Percentiles rank a stretch among this genome's conserved stretches.
These are phyloP conservation scores for Skeletonema menzelii DNA, from an alignment of 108 stramenopile genomes.

Conservation along the genomic window DNA sequence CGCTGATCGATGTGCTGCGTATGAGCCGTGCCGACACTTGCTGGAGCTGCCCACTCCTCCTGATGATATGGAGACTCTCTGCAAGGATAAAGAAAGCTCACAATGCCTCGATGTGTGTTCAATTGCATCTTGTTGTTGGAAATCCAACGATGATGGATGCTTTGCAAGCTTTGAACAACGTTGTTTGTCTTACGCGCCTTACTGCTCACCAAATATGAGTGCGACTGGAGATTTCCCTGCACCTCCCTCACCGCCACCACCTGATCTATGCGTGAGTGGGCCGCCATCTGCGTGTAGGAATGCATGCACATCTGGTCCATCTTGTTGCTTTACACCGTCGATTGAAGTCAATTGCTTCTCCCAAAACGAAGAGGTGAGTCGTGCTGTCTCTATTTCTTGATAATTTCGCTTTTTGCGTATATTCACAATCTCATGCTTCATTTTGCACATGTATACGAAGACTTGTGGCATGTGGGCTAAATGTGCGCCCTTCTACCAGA, in stretches of 20 bases:
- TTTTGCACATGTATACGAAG: not conserved
- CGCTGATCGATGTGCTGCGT: constrained; percentile 1
- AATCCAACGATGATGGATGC: constrained; percentile 2
- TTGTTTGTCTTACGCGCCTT: constrained; percentile 5
- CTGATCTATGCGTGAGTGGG: not conserved
- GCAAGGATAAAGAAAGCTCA: constrained; percentile 4
- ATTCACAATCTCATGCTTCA: not conserved
- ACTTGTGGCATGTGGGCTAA: not conserved
- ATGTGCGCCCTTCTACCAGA: not conserved
- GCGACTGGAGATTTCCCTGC: not conserved
- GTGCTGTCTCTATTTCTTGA: not conserved
- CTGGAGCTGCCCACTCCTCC: constrained; percentile 5
- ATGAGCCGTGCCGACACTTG: constrained; percentile 14
- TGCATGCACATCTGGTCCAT: not conserved
- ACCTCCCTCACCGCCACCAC: not conserved
- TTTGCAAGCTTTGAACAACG: constrained; percentile 10
- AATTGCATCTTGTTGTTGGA: constrained; percentile 9
- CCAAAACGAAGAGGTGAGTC: not conserved
- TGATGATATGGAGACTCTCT: constrained; percentile 3
- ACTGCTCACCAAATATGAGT: not conserved
- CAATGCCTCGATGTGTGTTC: not conserved
- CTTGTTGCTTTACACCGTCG: not conserved
- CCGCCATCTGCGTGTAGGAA: not conserved
- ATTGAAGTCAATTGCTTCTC: not conserved
- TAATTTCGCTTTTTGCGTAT: not conserved